phyloP scores from a whole-genome alignment of 192 early-diverging fungal species.

The Backusella macrospora region DNA sequence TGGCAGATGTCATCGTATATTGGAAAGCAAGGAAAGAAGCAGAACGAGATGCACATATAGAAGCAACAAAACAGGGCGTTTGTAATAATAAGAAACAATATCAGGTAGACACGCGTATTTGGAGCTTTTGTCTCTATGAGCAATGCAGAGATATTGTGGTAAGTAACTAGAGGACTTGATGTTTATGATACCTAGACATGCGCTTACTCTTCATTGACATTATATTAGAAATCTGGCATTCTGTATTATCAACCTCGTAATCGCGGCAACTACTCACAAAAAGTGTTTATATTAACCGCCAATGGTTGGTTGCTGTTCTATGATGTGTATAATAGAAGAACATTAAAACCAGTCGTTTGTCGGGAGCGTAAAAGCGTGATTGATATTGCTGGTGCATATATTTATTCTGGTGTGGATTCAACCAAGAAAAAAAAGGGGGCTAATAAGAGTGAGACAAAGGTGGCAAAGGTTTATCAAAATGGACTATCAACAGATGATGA shows the following conservation, averaged over 20 bases:
- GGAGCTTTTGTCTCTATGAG: constrained; percentile 30
- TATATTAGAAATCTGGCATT: constrained; percentile 31
- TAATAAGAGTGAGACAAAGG: neutral
- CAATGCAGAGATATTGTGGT: constrained; percentile 38
- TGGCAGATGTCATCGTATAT: constrained; percentile 24
- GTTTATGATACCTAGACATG: neutral
- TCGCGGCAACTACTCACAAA: constrained; percentile 32
- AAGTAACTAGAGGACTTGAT: neutral
- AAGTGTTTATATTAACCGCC: constrained; percentile 24
- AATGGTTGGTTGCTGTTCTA: constrained; percentile 28
- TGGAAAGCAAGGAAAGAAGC: constrained; percentile 35
- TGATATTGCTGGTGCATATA: constrained; percentile 30
- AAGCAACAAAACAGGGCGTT: neutral
- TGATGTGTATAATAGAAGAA: constrained; percentile 19
- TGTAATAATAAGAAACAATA: constrained; percentile 11
- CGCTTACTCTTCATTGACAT: neutral
- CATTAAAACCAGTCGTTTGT: neutral
- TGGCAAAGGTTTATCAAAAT: constrained; percentile 22
- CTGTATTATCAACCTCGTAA: constrained; percentile 29
- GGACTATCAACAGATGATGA: constrained; percentile 31
- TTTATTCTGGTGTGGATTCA: constrained; percentile 29
- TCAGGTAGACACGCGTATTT: constrained; percentile 33
- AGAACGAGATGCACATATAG: constrained; percentile 23
- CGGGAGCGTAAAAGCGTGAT: constrained; percentile 20
- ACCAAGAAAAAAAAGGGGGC: neutral